phyloP scores from a whole-genome alignment of 75 land plant species.

The Pinus tabuliformis region DNA sequence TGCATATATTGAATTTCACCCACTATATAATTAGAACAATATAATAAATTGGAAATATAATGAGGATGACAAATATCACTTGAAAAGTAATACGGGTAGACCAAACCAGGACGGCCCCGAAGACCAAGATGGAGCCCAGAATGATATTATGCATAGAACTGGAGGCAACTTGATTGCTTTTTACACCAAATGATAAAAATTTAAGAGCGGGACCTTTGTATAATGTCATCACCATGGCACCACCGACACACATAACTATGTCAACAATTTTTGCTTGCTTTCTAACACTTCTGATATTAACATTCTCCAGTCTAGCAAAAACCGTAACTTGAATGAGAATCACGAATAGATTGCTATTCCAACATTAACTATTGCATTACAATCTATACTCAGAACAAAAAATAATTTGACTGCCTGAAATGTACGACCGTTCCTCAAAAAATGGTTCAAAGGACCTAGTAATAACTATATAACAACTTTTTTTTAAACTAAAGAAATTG shows the following conservation, averaged over 20 bases:
- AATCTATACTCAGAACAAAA: too few species aligned
- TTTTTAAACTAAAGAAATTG: too few species aligned
- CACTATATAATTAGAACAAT: too few species aligned
- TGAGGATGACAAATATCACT: conserved; percentile 15
- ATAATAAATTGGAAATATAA: not conserved
- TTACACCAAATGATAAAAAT: too few species aligned
- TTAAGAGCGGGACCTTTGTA: not conserved
- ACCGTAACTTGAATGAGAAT: not conserved
- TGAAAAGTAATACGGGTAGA: conserved; percentile 40
- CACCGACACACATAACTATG: not conserved
- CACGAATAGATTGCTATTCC: too few species aligned
- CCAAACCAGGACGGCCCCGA: conserved; percentile 29
- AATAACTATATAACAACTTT: too few species aligned
- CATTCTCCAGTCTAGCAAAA: not conserved
- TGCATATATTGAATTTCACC: conserved; percentile 20
- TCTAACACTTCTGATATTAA: not conserved
- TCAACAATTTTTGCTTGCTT: not conserved
- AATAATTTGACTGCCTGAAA: too few species aligned
- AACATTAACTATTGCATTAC: too few species aligned
- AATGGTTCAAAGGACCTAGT: too few species aligned
- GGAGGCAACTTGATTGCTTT: too few species aligned
- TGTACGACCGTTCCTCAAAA: too few species aligned
- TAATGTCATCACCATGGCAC: conserved; percentile 2
- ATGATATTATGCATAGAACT: too few species aligned
- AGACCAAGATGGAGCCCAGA: conserved; percentile 23